A percentile compares a stretch with the other conserved stretches of the same genome.
These are phyloP conservation scores for Aspergillus alliaceus DNA, from an alignment of 2,329 filamentous ascomycete genomes.

Conservation along the genomic window DNA sequence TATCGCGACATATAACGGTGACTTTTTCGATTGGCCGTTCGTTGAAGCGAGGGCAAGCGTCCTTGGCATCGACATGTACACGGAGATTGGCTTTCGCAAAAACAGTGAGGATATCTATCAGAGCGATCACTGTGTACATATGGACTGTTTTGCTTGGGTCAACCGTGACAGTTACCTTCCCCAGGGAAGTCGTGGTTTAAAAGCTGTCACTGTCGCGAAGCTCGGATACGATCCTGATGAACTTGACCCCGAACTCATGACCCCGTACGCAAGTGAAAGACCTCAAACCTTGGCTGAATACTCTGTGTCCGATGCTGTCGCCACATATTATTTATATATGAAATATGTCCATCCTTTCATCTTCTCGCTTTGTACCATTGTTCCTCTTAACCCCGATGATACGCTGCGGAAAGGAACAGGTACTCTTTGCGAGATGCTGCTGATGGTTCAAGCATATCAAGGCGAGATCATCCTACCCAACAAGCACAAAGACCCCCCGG, in stretches of 20 bases:
- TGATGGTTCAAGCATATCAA: slow-evolving; percentile 97
- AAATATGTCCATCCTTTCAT: slow-evolving; percentile 99
- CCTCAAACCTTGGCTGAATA: slow-evolving; percentile 96
- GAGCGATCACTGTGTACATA: slow-evolving; percentile 92
- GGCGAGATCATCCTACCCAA: slow-evolving; percentile 91
- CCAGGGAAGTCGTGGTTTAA: slow-evolving; percentile 93
- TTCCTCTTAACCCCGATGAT: slow-evolving; percentile 90
- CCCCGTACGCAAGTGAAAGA: slow-evolving; percentile 78
- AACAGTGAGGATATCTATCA: slow-evolving; percentile 96
- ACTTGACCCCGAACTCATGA: slow-evolving; percentile 96
- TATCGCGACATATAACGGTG: slow-evolving; percentile 99
- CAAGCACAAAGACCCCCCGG: slow-evolving; percentile 87
- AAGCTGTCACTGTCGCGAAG: slow-evolving; percentile 96
- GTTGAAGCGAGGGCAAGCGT: slow-evolving; percentile 91
- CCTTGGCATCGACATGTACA: slow-evolving; percentile 98
- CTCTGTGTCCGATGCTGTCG: slow-evolving; percentile 97
- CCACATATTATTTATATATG: slow-evolving; percentile 99
- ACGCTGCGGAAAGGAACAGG: slow-evolving; percentile 93
- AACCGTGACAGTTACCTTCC: slow-evolving; percentile 97
- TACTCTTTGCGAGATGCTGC: slow-evolving; percentile 97
- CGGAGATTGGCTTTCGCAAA: slow-evolving; percentile 94
- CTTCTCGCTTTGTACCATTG: slow-evolving; percentile 95
- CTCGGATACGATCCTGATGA: slow-evolving; percentile 98
- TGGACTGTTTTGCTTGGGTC: slow-evolving; percentile 99
- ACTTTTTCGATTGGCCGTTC: slow-evolving; percentile 99